Evolutionary conservation across 345 rosid species (phyloP), one percentile per base, ranked within the genome.

Genomic region (Lumnitzera racemosa): DNA sequence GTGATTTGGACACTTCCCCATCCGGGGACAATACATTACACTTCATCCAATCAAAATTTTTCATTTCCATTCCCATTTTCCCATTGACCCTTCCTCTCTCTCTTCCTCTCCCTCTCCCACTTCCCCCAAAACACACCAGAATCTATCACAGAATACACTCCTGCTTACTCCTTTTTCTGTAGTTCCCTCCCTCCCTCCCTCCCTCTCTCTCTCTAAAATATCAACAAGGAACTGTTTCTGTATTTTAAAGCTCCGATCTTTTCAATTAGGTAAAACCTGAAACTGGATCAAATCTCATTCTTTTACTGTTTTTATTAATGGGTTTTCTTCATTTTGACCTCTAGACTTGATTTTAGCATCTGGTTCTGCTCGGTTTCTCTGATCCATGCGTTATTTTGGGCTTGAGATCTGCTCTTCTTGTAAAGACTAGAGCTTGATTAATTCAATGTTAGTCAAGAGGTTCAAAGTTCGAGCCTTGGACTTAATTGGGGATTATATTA

Each of bases 391-490:
- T 11, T 55, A 46, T 64, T 61, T 27, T 59, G 49, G 57, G 54
- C 66, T 68, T 77, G 64, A 77, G 87, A 81, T 84, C 90, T 80
- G 77, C 20, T 36, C 60, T 77, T 46, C 15, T 58, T 57, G 47
- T 31, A 57, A 23, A 25, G 56, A 56, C 67, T 46, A 51, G 23
- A n/a, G 36, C 55, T 69, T 6, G 65, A 56, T 74, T 62, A 12
- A 46, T 61, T 58, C 61, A 25, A 9, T 66, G 46, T 41, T 48
- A 15, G 36, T 49, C 24, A 54, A 47, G 64, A 43, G 12, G 55
- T 70, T 12, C 47, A 57, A 43, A 55, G 23, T 48, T 51, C 51
- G 49, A 12, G 5, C 50, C 60, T 61, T 57, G 15, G 47, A 59
- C 68, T 61, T 64, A 56, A 66, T 69, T 59, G 16, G 23, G 66